Evolutionary conservation across 2,329 filamentous ascomycete genomes (phyloP), one percentile per base, ranked within the genome.

Genomic region (Falciphora oryzae): DNA sequence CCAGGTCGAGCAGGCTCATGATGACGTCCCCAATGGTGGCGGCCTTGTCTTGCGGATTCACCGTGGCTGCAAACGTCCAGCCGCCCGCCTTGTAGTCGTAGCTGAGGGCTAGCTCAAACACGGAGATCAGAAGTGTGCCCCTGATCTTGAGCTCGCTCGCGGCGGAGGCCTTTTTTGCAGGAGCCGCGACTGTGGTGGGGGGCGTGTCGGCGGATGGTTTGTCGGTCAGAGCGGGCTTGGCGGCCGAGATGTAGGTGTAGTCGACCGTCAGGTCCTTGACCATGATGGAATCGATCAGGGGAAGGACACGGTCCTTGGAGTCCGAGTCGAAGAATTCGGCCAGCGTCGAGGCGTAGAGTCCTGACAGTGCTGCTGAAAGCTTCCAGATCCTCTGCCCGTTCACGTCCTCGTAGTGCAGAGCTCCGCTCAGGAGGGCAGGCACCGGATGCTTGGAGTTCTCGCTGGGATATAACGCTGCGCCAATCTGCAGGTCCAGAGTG

Each of bases 231-330:
- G 16, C 5, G 13, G 35, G 35, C 35, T 38, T 65, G 5, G 61
- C 64, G 2, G 38, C 62, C 16, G 35, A 58, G 18, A 63, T 53
- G 60, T 70, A 71, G n/a, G 60, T 66, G 64, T 70, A 70, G 2
- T 65, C 62, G 27, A 71, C 61, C 16, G 59, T 63, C 28, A 71
- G 57, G 22, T 66, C 27, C 22, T 65, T 57, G 44, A 70, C 50
- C 60, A 65, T 59, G 11, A 71, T 31, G 7, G 65, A 66, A 57
- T 70, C 66, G 25, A 70, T 65, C 62, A 67, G 63, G 14, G 67
- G 64, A 22, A 66, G 32, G 28, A 69, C 68, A 10, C 64, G 62
- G 38, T 66, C 65, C 7, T 28, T 61, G 29, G 58, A 57, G 35
- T 66, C 63, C 25, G 63, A 38, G 56, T 68, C 67, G 35, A 68